Conservation (phyloP, 108 stramenopile genomes). For the Cylindrotheca fusiformis region DNA sequence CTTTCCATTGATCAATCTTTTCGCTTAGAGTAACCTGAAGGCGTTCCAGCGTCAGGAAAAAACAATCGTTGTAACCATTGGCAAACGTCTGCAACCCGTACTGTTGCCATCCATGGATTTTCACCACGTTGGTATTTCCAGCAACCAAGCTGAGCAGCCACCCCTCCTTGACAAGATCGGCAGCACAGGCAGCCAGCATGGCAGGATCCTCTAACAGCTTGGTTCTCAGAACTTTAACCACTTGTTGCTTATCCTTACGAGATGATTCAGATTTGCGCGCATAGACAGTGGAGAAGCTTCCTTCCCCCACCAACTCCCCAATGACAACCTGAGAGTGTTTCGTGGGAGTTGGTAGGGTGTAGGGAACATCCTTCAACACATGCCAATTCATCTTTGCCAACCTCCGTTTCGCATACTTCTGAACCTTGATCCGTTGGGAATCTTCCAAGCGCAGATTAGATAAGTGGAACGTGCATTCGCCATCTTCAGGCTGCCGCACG, state of each 20-base stretch:
- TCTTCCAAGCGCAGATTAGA: background rate
- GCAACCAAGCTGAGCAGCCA: slow-evolving; percentile 6
- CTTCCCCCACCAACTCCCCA: slow-evolving; percentile 59
- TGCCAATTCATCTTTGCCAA: background rate
- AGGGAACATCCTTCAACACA: background rate
- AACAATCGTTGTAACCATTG: slow-evolving; percentile 34
- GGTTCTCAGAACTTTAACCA: slow-evolving; percentile 24
- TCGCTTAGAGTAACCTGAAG: slow-evolving; percentile 42
- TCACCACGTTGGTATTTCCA: slow-evolving; percentile 6
- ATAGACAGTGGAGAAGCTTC: slow-evolving; percentile 66
- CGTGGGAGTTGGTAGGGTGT: background rate
- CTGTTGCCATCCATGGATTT: slow-evolving; percentile 7
- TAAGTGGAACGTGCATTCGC: too few species aligned
- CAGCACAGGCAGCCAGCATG: slow-evolving; percentile 29
- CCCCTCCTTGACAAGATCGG: slow-evolving; percentile 35
- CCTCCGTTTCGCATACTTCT: slow-evolving; percentile 13
- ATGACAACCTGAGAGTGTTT: slow-evolving; percentile 34
- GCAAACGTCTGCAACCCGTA: slow-evolving; percentile 2
- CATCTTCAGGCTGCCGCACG: too few species aligned
- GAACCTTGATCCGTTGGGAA: background rate
- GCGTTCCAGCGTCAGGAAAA: slow-evolving; percentile 47
- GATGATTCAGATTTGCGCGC: slow-evolving; percentile 30
- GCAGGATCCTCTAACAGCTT: slow-evolving; percentile 23
- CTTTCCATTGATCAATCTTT: slow-evolving; percentile 32
- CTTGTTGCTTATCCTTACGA: background rate